Conservation (phyloP, 805 yeast species). For the Zygoascus bituminiphila region DNA sequence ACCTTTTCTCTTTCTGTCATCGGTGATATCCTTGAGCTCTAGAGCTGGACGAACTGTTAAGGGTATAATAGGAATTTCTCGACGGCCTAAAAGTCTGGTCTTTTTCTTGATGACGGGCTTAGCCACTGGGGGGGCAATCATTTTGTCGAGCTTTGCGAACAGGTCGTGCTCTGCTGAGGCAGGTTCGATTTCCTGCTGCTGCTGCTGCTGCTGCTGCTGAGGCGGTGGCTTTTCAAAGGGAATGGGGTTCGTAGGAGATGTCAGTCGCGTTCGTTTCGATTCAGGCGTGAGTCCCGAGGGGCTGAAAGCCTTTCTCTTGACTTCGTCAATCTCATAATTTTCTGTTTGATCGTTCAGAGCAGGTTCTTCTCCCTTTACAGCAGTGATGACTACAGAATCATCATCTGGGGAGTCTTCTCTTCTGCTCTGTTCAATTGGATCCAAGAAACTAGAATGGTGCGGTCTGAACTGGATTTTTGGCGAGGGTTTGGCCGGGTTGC, state of each 20-base stretch:
- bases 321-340: not conserved
- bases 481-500: not conserved
- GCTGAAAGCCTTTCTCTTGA: not conserved
- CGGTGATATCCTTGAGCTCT: constrained; percentile 21
- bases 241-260: not conserved
- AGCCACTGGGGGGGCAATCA: not conserved
- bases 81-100: not conserved
- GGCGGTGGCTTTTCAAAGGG: not conserved
- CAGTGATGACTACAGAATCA: not conserved
- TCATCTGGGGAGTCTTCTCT: not conserved
- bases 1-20: constrained; percentile 23
- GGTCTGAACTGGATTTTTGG: not conserved
- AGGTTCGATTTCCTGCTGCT: not conserved
- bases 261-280: not conserved
- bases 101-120: not conserved
- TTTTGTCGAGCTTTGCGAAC: not conserved
- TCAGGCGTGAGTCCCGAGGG: not conserved
- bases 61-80: not conserved
- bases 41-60: constrained; percentile 5
- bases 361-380: not conserved
- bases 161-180: not conserved
- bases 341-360: not conserved
- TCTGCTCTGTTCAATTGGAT: not conserved
- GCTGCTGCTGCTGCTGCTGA: no score
- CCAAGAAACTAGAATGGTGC: no score